Evolutionary conservation across 73 alveolate species (phyloP).

Genomic region (Paramecium primaurelia): DNA sequence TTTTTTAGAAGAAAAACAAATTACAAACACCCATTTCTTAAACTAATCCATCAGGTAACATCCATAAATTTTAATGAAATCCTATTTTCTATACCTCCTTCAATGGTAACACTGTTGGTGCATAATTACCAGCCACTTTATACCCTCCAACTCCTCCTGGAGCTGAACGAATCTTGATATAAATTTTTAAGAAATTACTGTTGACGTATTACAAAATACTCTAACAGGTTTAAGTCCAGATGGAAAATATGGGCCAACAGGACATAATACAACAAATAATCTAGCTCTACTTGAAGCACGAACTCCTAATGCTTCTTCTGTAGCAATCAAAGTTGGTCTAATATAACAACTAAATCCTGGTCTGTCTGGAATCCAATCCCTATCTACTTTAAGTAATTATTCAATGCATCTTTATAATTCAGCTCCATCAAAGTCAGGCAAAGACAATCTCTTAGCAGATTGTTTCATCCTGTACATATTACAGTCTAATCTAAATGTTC

Average conservation of each 20-base stretch:
- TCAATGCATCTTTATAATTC: slow-evolving; percentile 73
- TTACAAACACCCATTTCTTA: slow-evolving; percentile 58
- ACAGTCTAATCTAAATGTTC: slow-evolving; percentile 68
- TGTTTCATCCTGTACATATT: slow-evolving; percentile 72
- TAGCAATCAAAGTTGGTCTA: slow-evolving; percentile 86
- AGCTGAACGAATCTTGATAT: slow-evolving; percentile 69
- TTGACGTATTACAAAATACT: slow-evolving; percentile 66
- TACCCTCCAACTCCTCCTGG: slow-evolving; percentile 80
- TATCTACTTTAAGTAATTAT: slow-evolving; percentile 71
- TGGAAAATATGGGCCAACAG: slow-evolving; percentile 91
- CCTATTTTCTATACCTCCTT: slow-evolving; percentile 72
- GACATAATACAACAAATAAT: slow-evolving; percentile 70
- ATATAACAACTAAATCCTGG: slow-evolving; percentile 78
- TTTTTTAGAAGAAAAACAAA: slow-evolving; percentile 62
- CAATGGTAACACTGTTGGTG: slow-evolving; percentile 73
- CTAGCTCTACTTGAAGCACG: slow-evolving; percentile 70
- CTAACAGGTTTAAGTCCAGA: slow-evolving; percentile 75
- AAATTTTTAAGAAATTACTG: background rate
- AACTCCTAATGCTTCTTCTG: slow-evolving; percentile 79
- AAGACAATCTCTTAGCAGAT: slow-evolving; percentile 64
- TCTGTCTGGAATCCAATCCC: slow-evolving; percentile 81
- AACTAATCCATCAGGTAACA: slow-evolving; percentile 64
- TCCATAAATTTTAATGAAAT: slow-evolving; percentile 80
- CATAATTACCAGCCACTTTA: slow-evolving; percentile 81
- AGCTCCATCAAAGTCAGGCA: slow-evolving; percentile 74